Evolutionary conservation across 768 basidiomycete species (phyloP).

Genomic region (Trametes gibbosa): DNA sequence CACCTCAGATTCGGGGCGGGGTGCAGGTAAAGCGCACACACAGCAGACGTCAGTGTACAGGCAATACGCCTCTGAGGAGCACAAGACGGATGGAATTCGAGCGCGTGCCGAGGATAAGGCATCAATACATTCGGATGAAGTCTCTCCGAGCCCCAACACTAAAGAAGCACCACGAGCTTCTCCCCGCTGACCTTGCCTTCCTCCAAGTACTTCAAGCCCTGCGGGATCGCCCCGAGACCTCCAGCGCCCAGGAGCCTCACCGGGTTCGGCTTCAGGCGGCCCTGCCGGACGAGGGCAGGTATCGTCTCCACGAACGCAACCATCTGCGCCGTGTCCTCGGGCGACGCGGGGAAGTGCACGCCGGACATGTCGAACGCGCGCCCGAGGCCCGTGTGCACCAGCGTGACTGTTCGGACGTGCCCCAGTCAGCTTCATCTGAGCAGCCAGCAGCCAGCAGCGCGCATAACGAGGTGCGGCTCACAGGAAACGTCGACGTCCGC

Average conservation of each 20-base stretch:
- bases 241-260: slow-evolving; percentile 22
- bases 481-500: slow-evolving; percentile 3
- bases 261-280: slow-evolving; percentile 27
- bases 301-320: slow-evolving; percentile 22
- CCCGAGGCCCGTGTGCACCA: slow-evolving; percentile 24
- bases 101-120: too few species aligned
- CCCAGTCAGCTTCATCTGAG: neutral
- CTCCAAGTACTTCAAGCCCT: slow-evolving; percentile 28
- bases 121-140: too few species aligned
- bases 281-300: slow-evolving; percentile 19
- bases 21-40: too few species aligned
- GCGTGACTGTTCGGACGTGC: slow-evolving; percentile 11
- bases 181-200: slow-evolving; percentile 31
- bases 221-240: slow-evolving; percentile 25
- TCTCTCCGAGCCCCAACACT: too few species aligned
- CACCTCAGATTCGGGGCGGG: too few species aligned
- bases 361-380: slow-evolving; percentile 7
- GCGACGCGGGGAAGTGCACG: slow-evolving; percentile 16
- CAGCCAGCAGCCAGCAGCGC: too few species aligned
- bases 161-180: slow-evolving; percentile 24
- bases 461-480: neutral
- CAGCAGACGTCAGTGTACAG: too few species aligned
- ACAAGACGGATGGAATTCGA: too few species aligned
- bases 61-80: too few species aligned
- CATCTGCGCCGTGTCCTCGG: slow-evolving; percentile 25